phyloP scores from a whole-genome alignment of 768 basidiomycete species.

The Coprinopsis marcescibilis region DNA sequence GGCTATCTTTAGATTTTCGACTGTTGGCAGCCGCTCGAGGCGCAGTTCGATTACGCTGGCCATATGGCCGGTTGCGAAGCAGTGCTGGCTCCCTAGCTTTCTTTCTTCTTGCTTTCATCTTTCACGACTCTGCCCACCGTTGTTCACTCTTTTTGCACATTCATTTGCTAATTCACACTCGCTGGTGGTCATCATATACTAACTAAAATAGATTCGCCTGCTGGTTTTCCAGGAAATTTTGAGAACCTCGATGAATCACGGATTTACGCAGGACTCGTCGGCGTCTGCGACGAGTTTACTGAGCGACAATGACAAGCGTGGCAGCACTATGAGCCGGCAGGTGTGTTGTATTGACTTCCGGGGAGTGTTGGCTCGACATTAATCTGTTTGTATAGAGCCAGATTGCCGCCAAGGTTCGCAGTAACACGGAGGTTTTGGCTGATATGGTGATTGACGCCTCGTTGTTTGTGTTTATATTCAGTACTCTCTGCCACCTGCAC shows the following conservation, averaged over 20 bases:
- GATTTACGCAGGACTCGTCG: not conserved
- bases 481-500: conserved; percentile 39
- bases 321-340: not conserved
- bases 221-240: not conserved
- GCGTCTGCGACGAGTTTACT: conserved; percentile 2
- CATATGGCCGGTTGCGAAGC: too few relatives aligned
- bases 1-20: too few relatives aligned
- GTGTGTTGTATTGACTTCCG: not conserved
- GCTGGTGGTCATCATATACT: too few relatives aligned
- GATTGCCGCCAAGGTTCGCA: not conserved
- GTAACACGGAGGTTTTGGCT: not conserved
- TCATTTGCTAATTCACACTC: too few relatives aligned
- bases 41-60: too few relatives aligned
- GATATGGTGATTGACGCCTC: not conserved
- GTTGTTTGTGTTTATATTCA: conserved; percentile 11
- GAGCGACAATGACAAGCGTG: not conserved
- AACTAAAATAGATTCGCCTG: too few relatives aligned
- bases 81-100: too few relatives aligned
- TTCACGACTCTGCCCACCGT: too few relatives aligned
- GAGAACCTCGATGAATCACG: not conserved
- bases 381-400: not conserved
- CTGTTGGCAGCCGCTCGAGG: too few relatives aligned
- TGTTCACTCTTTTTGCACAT: too few relatives aligned
- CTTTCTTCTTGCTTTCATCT: too few relatives aligned
- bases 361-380: not conserved